Conservation (phyloP, 2,329 filamentous ascomycete species). For the Tolypocladium nubicola region DNA sequence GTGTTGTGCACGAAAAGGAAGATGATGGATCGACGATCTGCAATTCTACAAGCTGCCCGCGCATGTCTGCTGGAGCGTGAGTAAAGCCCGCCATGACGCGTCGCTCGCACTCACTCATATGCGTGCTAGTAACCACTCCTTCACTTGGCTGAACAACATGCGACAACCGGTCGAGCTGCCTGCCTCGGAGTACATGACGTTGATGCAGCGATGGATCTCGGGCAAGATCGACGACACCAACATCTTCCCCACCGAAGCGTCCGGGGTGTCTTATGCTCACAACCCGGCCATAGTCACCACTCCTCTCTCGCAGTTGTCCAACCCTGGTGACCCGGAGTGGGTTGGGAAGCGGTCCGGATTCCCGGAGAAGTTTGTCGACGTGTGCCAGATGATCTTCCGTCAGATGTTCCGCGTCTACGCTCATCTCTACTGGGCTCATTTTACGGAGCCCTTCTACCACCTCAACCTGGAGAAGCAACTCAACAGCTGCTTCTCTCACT, state of each 20-base stretch:
- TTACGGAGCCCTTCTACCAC: slow-evolving; percentile 73
- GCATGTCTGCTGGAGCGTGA: slow-evolving; percentile 90
- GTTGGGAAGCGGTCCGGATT: slow-evolving; percentile 89
- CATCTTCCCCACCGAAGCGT: slow-evolving; percentile 83
- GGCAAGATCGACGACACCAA: slow-evolving; percentile 85
- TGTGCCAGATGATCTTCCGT: slow-evolving; percentile 88
- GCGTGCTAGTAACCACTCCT: slow-evolving; percentile 65
- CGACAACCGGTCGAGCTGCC: slow-evolving; percentile 85
- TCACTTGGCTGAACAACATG: slow-evolving; percentile 89
- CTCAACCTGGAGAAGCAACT: slow-evolving; percentile 71
- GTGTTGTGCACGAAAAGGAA: slow-evolving; percentile 79
- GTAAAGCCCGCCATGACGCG: slow-evolving; percentile 25
- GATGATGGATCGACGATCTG: slow-evolving; percentile 69
- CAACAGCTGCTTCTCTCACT: slow-evolving; percentile 83
- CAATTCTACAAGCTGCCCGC: slow-evolving; percentile 73
- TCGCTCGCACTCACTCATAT: background rate
- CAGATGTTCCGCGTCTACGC: slow-evolving; percentile 99
- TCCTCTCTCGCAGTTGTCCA: slow-evolving; percentile 52
- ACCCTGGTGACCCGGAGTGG: slow-evolving; percentile 58
- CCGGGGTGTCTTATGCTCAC: slow-evolving; percentile 55
- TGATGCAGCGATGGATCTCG: slow-evolving; percentile 95
- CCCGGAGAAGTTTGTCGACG: slow-evolving; percentile 76
- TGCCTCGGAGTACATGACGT: slow-evolving; percentile 84
- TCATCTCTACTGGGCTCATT: slow-evolving; percentile 97
- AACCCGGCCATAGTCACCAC: slow-evolving; percentile 48